Conservation (phyloP, 2,329 filamentous ascomycete genomes). For the Cadophora sp. region DNA sequence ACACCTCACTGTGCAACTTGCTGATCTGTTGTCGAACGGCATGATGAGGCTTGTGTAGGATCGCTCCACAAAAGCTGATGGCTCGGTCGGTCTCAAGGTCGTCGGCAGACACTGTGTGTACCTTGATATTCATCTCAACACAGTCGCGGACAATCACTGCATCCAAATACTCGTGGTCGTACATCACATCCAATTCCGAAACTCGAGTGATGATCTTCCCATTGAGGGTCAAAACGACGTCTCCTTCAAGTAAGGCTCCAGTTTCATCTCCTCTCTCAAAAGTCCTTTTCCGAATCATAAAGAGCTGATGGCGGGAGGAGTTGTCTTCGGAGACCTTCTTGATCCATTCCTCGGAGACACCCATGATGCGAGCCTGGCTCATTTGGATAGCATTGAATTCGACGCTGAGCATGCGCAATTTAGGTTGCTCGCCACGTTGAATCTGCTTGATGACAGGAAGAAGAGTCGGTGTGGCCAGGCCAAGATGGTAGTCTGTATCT, state of each 20-base stretch:
- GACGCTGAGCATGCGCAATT: constrained; percentile 88
- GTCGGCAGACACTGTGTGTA: constrained; percentile 86
- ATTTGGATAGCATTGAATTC: constrained; percentile 96
- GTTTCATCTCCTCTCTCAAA: constrained; percentile 67
- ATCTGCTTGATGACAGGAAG: constrained; percentile 89
- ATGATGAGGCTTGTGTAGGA: constrained; percentile 92
- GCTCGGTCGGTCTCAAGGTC: constrained; percentile 93
- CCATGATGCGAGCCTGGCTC: constrained; percentile 97
- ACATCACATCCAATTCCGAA: constrained; percentile 95
- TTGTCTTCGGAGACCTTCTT: constrained; percentile 87
- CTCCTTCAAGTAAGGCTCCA: constrained; percentile 82
- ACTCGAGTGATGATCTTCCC: constrained; percentile 92
- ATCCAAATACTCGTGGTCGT: constrained; percentile 82
- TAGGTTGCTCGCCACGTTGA: constrained; percentile 78
- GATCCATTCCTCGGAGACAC: constrained; percentile 95
- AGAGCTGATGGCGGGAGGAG: constrained; percentile 91
- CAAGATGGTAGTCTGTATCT: constrained; percentile 96
- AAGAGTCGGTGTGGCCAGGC: constrained; percentile 85
- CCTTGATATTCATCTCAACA: constrained; percentile 75
- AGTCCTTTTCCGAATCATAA: constrained; percentile 94
- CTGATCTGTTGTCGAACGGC: constrained; percentile 97
- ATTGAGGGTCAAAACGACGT: constrained; percentile 91
- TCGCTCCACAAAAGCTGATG: constrained; percentile 92
- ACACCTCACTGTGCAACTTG: constrained; percentile 94
- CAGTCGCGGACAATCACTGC: constrained; percentile 88